Conservation (phyloP, 148 eudicot species). For the Cornus suecica region DNA sequence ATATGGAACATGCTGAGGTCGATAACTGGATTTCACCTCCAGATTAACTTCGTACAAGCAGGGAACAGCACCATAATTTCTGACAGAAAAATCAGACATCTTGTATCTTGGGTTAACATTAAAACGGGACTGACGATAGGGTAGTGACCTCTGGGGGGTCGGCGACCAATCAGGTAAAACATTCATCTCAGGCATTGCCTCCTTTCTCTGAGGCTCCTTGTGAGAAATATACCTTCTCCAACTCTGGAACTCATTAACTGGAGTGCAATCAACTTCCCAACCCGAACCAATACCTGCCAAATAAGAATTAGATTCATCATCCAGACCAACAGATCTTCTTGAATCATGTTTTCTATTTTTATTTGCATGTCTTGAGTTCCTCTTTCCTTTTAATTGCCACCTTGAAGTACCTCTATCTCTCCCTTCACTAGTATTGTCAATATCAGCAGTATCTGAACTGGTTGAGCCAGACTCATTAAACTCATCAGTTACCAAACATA, state of each 20-base stretch:
- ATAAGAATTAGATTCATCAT: conserved; percentile 28
- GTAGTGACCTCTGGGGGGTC: conserved; percentile 31
- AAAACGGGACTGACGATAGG: conserved; percentile 55
- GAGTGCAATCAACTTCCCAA: conserved; percentile 12
- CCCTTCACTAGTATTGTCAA: conserved; percentile 17
- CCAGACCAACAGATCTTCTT: conserved; percentile 20
- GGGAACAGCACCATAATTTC: conserved; percentile 19
- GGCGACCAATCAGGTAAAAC: not conserved
- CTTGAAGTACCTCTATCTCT: conserved; percentile 50
- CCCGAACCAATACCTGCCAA: conserved; percentile 27
- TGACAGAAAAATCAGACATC: conserved; percentile 33
- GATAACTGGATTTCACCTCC: conserved; percentile 47
- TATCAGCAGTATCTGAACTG: conserved; percentile 39
- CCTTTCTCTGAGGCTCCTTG: conserved; percentile 3
- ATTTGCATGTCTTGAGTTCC: conserved; percentile 46
- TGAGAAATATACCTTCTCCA: conserved; percentile 30
- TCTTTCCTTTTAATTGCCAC: conserved; percentile 84
- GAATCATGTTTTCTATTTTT: conserved; percentile 32
- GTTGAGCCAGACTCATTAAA: conserved; percentile 45
- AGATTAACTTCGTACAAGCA: conserved; percentile 49
- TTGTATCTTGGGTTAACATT: conserved; percentile 41
- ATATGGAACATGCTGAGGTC: conserved; percentile 58
- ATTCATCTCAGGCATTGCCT: conserved; percentile 2
- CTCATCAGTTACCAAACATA: conserved; percentile 39
- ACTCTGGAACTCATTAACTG: conserved; percentile 30